These are phyloP conservation scores for Fusarium sp. DNA, from an alignment of 2,329 filamentous ascomycete genomes.

Conservation along the genomic window DNA sequence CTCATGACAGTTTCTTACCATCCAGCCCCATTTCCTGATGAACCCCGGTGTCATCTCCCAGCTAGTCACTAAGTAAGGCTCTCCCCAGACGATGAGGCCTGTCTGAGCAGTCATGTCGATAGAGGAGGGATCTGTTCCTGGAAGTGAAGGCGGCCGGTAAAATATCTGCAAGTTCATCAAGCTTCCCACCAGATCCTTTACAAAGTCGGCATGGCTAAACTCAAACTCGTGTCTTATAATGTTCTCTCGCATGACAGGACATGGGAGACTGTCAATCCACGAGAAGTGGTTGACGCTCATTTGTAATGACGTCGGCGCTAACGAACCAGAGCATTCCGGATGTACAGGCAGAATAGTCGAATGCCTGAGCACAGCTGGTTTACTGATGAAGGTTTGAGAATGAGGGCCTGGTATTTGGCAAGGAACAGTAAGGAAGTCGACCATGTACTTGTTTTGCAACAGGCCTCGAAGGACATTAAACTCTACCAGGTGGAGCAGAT, in stretches of 20 bases:
- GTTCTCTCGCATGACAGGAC: background rate
- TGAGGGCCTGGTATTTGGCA: background rate
- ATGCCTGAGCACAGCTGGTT: background rate
- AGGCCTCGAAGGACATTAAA: background rate
- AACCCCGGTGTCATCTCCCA: background rate
- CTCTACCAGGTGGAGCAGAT: background rate
- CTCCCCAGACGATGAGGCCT: background rate
- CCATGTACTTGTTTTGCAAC: background rate
- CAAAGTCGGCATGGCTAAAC: background rate
- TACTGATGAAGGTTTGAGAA: too few relatives aligned
- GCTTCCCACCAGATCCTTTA: background rate
- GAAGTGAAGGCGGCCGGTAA: accelerated
- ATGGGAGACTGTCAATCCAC: background rate
- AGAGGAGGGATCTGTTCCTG: accelerated
- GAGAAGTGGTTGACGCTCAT: slow-evolving; percentile 4
- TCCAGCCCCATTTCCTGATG: background rate
- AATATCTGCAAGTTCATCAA: background rate
- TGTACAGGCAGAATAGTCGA: background rate
- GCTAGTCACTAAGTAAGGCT: background rate
- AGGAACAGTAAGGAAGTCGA: background rate
- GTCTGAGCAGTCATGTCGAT: background rate
- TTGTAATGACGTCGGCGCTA: background rate
- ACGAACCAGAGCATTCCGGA: background rate
- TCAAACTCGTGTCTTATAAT: background rate
- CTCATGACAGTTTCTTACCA: background rate